These are phyloP conservation scores for Trichosanthes cucumerina DNA, from an alignment of 306 rosid species.

Conservation along the genomic window DNA sequence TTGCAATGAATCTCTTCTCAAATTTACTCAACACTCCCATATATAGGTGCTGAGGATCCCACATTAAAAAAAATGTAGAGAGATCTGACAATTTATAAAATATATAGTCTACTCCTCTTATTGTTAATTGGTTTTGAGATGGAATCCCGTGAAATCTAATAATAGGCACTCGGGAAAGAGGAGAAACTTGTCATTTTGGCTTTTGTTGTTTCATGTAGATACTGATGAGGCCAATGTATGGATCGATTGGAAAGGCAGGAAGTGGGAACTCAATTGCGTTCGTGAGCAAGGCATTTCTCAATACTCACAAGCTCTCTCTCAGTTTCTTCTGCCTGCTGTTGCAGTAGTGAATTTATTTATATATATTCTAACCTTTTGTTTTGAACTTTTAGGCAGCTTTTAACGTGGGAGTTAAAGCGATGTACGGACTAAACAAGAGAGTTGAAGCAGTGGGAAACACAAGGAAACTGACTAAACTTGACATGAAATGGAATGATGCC, in stretches of 20 bases:
- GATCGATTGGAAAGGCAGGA: slow-evolving; percentile 80
- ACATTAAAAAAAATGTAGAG: too few species aligned
- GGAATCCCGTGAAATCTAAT: too few species aligned
- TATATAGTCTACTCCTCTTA: too few species aligned
- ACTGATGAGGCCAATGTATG: slow-evolving; percentile 82
- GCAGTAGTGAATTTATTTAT: neutral
- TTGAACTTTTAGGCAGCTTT: slow-evolving; percentile 36
- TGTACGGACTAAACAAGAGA: slow-evolving; percentile 56
- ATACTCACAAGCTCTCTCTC: neutral
- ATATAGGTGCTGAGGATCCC: too few species aligned
- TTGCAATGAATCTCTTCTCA: neutral
- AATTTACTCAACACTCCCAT: too few species aligned
- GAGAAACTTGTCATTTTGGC: too few species aligned
- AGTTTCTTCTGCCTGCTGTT: neutral
- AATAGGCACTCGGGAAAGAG: too few species aligned
- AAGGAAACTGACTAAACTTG: slow-evolving; percentile 46
- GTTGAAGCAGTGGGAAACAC: slow-evolving; percentile 60
- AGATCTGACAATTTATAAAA: too few species aligned
- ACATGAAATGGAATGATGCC: neutral
- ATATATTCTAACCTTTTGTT: neutral
- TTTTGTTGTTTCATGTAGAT: slow-evolving; percentile 31
- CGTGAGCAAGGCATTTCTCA: slow-evolving; percentile 74
- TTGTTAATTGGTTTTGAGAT: too few species aligned
- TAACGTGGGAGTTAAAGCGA: slow-evolving; percentile 36
- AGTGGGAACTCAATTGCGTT: slow-evolving; percentile 71